Percentiles rank a stretch among this genome's conserved stretches.
These are phyloP conservation scores for Mycena crocata DNA, from an alignment of 768 basidiomycete genomes.

Conservation along the genomic window DNA sequence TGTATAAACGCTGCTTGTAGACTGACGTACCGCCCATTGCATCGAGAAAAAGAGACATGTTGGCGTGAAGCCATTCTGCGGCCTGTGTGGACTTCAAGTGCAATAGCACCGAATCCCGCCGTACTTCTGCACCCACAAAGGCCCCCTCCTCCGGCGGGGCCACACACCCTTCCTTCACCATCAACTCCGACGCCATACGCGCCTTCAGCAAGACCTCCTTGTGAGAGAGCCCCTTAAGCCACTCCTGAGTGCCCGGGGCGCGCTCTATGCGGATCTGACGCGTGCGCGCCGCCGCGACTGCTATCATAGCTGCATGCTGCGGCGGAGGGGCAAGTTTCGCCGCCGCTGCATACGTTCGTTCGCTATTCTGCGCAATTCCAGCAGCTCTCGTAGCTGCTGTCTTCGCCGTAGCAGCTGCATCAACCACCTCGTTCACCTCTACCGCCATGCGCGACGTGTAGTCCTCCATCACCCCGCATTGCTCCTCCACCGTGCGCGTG, in stretches of 20 bases:
- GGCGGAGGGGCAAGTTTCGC: background rate
- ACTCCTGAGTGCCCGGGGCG: background rate
- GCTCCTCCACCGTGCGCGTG: background rate
- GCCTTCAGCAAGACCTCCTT: constrained; percentile 33
- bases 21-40: constrained; percentile 26
- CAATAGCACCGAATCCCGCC: constrained; percentile 33
- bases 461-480: background rate
- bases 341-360: background rate
- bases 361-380: too few relatives aligned
- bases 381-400: background rate
- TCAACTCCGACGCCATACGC: background rate
- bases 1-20: constrained; percentile 11
- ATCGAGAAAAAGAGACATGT: constrained; percentile 22
- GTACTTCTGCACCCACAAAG: constrained; percentile 31
- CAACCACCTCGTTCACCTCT: background rate
- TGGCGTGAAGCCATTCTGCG: constrained; percentile 32
- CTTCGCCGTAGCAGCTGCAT: background rate
- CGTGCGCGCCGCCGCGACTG: background rate
- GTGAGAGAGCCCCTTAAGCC: constrained; percentile 10
- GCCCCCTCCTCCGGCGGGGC: background rate
- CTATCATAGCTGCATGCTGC: background rate
- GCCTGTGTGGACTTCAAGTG: constrained; percentile 23
- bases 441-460: background rate
- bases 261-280: background rate
- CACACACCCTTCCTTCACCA: background rate